A percentile compares a stretch with the other conserved stretches of the same genome.
Evolutionary conservation across 495 filamentous ascomycete species (phyloP).

Genomic region (Amorphotheca resinae): DNA sequence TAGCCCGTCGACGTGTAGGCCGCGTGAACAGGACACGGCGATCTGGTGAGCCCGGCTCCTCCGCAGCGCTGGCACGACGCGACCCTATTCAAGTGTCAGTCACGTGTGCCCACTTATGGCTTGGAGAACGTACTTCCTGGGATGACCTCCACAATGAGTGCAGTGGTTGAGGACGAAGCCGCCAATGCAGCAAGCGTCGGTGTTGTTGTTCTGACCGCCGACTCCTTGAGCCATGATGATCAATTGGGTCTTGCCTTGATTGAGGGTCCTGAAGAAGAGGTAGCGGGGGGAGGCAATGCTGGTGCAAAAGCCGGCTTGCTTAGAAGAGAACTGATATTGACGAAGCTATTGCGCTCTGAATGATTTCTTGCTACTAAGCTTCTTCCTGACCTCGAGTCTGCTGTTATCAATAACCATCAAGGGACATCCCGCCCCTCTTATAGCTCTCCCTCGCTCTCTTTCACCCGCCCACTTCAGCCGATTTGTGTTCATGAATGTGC

Average conservation of each 20-base stretch:
- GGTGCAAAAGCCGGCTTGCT: background rate
- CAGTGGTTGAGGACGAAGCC: background rate
- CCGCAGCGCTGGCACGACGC: background rate
- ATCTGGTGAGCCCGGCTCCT: background rate
- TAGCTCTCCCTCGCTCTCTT: too few relatives aligned
- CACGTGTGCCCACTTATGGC: background rate
- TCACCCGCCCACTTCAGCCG: too few relatives aligned
- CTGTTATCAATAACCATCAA: too few relatives aligned
- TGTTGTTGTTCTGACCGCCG: background rate
- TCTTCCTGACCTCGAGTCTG: too few relatives aligned
- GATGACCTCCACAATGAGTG: constrained; percentile 3
- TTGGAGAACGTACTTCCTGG: constrained; percentile 1
- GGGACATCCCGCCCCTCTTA: too few relatives aligned
- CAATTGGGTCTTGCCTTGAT: background rate
- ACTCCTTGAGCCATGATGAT: background rate
- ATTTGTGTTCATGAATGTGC: too few relatives aligned
- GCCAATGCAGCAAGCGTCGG: constrained; percentile 4
- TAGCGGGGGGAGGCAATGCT: background rate
- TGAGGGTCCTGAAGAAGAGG: background rate
- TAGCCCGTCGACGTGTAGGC: background rate
- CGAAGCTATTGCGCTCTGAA: too few relatives aligned
- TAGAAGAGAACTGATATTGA: background rate
- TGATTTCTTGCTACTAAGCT: too few relatives aligned
- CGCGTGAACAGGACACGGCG: background rate
- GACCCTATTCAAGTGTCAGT: background rate